Percentiles rank a stretch among this genome's conserved stretches.
Conservation (phyloP, 306 rosid species). For the Prinsepia uniflora region DNA sequence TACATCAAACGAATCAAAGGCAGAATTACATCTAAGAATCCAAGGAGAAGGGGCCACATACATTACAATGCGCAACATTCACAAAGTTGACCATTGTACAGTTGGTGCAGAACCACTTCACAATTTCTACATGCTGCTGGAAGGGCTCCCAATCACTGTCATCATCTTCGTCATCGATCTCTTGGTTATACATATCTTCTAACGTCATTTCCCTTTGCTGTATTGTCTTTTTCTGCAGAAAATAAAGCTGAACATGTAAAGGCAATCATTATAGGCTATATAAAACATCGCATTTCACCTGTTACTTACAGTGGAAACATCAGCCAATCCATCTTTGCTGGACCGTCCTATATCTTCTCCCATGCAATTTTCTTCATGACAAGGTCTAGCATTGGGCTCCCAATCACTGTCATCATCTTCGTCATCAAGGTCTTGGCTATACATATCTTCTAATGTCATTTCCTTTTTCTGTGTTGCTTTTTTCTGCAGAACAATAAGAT, state of each 20-base stretch:
- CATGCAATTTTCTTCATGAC: constrained; percentile 27
- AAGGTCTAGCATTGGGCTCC: constrained; percentile 15
- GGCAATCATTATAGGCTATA: constrained; percentile 6
- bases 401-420: constrained; percentile 65
- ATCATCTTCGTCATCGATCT: constrained; percentile 54
- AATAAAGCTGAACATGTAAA: constrained; percentile 24
- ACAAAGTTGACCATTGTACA: constrained; percentile 72
- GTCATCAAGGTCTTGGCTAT: constrained; percentile 46
- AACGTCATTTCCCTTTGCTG: constrained; percentile 62
- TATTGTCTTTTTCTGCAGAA: constrained; percentile 43
- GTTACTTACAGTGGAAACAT: constrained; percentile 28
- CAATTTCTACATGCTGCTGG: constrained; percentile 42
- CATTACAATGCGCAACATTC: constrained; percentile 47
- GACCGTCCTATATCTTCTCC: constrained; percentile 27
- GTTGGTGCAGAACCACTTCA: constrained; percentile 85
- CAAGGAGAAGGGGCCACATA: constrained; percentile 37
- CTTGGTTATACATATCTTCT: constrained; percentile 59
- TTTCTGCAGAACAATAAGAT: constrained; percentile 40
- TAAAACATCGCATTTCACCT: background rate
- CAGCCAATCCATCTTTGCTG: constrained; percentile 20
- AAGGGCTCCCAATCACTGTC: constrained; percentile 92
- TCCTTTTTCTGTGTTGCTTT: constrained; percentile 52
- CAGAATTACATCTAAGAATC: constrained; percentile 17
- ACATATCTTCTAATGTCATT: constrained; percentile 69
- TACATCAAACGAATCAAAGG: constrained; percentile 10